Conservation (phyloP, 2,329 filamentous ascomycete species). For the Phaeophleospora eucalypticola region DNA sequence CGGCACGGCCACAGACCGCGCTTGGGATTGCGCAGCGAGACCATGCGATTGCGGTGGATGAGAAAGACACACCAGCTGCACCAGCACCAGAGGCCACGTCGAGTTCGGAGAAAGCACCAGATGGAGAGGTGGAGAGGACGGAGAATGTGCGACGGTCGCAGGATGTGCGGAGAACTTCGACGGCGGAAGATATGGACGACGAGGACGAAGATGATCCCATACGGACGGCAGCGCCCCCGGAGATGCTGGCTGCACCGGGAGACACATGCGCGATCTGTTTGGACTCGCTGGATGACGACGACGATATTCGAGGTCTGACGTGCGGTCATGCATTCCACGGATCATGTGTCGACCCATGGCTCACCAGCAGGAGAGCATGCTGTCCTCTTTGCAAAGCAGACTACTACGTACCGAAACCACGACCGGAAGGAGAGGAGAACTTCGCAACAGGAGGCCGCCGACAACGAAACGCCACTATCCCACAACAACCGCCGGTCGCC, state of each 20-base stretch:
- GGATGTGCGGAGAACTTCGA: neutral
- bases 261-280: slow-evolving; percentile 97
- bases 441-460: slow-evolving; percentile 12
- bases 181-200: slow-evolving; percentile 34
- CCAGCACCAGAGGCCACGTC: slow-evolving; percentile 18
- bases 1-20: slow-evolving; percentile 33
- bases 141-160: slow-evolving; percentile 25
- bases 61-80: slow-evolving; percentile 18
- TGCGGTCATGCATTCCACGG: slow-evolving; percentile 99
- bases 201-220: slow-evolving; percentile 78
- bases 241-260: slow-evolving; percentile 74
- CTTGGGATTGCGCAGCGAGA: slow-evolving; percentile 43
- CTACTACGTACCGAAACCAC: slow-evolving; percentile 91
- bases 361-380: slow-evolving; percentile 89
- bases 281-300: slow-evolving; percentile 88
- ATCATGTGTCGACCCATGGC: slow-evolving; percentile 91
- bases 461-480: slow-evolving; percentile 11
- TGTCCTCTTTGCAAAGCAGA: slow-evolving; percentile 98
- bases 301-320: slow-evolving; percentile 87
- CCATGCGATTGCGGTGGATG: slow-evolving; percentile 39
- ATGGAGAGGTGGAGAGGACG: slow-evolving; percentile 33
- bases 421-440: slow-evolving; percentile 53
- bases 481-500: slow-evolving; percentile 25
- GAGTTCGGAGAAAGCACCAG: slow-evolving; percentile 24
- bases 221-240: slow-evolving; percentile 73